Conservation (phyloP, 768 basidiomycete species). For the Xerocomellus intermedius region DNA sequence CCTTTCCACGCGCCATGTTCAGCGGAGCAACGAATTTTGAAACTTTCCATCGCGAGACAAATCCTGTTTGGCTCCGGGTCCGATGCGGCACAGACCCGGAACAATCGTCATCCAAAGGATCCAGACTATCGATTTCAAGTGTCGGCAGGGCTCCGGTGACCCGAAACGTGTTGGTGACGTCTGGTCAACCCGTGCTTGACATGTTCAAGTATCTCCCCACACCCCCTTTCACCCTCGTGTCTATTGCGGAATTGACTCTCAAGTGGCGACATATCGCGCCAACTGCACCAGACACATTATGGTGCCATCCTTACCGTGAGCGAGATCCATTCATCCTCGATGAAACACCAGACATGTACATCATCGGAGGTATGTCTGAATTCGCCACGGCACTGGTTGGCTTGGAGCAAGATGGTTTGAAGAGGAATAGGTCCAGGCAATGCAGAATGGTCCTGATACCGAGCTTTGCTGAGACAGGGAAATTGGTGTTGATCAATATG, state of each 20-base stretch:
- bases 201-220: conserved; percentile 89
- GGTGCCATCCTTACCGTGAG: conserved; percentile 93
- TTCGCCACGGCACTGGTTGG: conserved; percentile 74
- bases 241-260: conserved; percentile 75
- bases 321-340: conserved; percentile 86
- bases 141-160: conserved; percentile 26
- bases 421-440: conserved; percentile 30
- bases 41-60: conserved; percentile 78
- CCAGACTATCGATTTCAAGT: conserved; percentile 1
- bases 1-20: conserved; percentile 91
- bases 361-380: conserved; percentile 86
- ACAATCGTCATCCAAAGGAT: conserved; percentile 6
- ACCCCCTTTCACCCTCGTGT: conserved; percentile 67
- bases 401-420: conserved; percentile 32
- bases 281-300: conserved; percentile 96
- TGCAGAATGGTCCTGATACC: conserved; percentile 83
- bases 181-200: conserved; percentile 93
- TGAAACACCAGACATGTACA: conserved; percentile 87
- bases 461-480: conserved; percentile 73
- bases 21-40: conserved; percentile 54
- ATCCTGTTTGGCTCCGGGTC: conserved; percentile 82
- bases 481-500: conserved; percentile 77
- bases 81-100: conserved; percentile 42
- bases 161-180: conserved; percentile 74
- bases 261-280: conserved; percentile 98